Evolutionary conservation across 2,329 filamentous ascomycete genomes (phyloP), one percentile per base, ranked within the genome.

Genomic region (Apiospora pterosperma): DNA sequence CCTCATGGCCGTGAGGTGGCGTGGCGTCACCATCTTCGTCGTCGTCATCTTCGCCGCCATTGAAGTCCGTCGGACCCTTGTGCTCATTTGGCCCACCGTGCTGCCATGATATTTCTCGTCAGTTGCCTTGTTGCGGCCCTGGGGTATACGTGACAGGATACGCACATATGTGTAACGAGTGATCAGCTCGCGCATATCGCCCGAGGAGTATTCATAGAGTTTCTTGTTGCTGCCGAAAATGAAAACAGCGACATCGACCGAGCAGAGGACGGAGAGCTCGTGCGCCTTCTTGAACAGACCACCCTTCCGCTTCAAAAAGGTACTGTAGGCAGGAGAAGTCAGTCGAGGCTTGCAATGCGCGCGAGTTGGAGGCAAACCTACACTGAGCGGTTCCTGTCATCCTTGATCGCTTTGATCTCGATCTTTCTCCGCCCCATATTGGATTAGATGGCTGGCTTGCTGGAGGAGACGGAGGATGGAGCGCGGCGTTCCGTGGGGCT

Each of bases 191-290:
- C 90, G 90, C 86, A 99, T 97, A 77, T 97, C 93, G 71, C 88
- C 85, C 21, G 95, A 98, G 14, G 94, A 98, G 78, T 97, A 99
- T 79, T 99, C 93, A 79, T 98, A 97, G 31, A 99, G 86, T 82
- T 98, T 98, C 85, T 98, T 99, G 80, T 99, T 99, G 81, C 92
- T 94, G 69, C 95, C 95, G 76, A 98, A 98, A 74, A 99, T 97
- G 78, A 99, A 96, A 74, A 99, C 96, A 44, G 96, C 96, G 71
- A 99, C 96, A 78, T 99, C 96, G 76, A 99, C 96, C 42, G 94
- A 97, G 79, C 96, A 99, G 68, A 99, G 90, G 59, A 99, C 96
- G 62, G 95, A 97, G 62, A 99, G 87, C 85, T 99, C 96, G 78
- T 99, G 94, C 63, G 96, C 96, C 87, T 99, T 99, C 84, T 99